A percentile compares a stretch with the other conserved stretches of the same genome.
Evolutionary conservation across 805 yeast genomes (phyloP).

Genomic region (Blastobotrys peoriensis): DNA sequence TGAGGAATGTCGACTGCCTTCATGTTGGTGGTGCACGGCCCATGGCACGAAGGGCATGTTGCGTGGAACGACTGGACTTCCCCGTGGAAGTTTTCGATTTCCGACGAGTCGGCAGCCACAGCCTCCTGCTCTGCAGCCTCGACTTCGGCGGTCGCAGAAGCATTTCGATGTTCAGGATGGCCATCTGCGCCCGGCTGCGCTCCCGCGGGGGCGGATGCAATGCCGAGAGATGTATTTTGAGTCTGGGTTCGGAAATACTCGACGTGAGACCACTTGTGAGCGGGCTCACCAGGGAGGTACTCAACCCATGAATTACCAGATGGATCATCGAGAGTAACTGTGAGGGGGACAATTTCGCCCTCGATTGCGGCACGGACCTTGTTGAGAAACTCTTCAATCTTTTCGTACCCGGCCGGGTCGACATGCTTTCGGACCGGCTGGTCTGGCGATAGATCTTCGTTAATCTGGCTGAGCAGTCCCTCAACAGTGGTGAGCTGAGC

Average conservation of each 20-base stretch:
- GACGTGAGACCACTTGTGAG: constrained; percentile 82
- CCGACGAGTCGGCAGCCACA: constrained; percentile 51
- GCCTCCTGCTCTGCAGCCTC: constrained; percentile 2
- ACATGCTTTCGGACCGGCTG: constrained; percentile 71
- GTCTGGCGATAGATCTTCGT: constrained; percentile 69
- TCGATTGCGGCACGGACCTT: constrained; percentile 54
- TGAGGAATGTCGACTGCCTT: constrained; percentile 95
- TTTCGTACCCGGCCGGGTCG: constrained; percentile 69
- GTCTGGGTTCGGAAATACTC: constrained; percentile 82
- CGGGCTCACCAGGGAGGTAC: constrained; percentile 75
- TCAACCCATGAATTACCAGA: constrained; percentile 97
- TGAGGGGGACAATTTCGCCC: constrained; percentile 72
- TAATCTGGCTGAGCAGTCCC: constrained; percentile 79
- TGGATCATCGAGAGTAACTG: constrained; percentile 82
- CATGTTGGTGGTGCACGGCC: constrained; percentile 89
- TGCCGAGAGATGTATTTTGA: constrained; percentile 79
- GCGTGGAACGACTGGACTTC: constrained; percentile 94
- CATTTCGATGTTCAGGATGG: constrained; percentile 20
- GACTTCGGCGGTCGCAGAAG: constrained; percentile 22
- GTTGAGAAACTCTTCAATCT: constrained; percentile 61
- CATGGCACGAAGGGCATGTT: constrained; percentile 84
- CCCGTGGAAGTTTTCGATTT: constrained; percentile 75
- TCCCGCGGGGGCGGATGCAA: constrained; percentile 55
- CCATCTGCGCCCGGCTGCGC: constrained; percentile 46
- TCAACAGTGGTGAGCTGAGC: constrained; percentile 93